Conservation (phyloP, 345 rosid species). For the Pelargonium nanum region DNA sequence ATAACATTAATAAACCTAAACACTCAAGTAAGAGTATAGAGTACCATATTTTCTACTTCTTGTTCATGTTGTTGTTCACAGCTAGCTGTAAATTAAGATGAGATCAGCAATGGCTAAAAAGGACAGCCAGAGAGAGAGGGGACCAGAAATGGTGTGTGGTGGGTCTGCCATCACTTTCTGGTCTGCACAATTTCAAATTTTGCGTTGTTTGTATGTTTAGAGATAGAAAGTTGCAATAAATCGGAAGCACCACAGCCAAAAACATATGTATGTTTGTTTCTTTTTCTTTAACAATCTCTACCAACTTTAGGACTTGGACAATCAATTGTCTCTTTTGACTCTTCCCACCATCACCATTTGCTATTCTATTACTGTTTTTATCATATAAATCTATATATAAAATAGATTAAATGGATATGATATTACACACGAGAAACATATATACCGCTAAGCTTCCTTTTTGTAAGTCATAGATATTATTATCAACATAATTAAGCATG, state of each 20-base stretch:
- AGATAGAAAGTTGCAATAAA: conserved; percentile 9
- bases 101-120: conserved; percentile 10
- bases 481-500: no score
- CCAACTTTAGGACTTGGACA: conserved; percentile 9
- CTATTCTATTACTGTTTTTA: no score
- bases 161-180: conserved; percentile 6
- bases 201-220: conserved; percentile 1
- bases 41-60: no score
- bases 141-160: conserved; percentile 9
- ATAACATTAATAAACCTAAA: no score
- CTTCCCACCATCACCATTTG: not conserved
- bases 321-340: conserved; percentile 19
- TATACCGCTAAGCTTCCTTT: no score
- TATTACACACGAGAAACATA: no score
- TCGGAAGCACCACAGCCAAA: conserved; percentile 7
- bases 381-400: no score
- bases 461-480: no score
- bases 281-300: not conserved
- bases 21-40: no score
- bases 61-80: conserved; percentile 17
- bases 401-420: no score
- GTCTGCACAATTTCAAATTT: no score
- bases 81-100: conserved; percentile 46
- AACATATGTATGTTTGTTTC: not conserved
- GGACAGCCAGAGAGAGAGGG: conserved; percentile 13